Evolutionary conservation across 345 rosid genomes (phyloP).

Genomic region (Syzygium jambos): DNA sequence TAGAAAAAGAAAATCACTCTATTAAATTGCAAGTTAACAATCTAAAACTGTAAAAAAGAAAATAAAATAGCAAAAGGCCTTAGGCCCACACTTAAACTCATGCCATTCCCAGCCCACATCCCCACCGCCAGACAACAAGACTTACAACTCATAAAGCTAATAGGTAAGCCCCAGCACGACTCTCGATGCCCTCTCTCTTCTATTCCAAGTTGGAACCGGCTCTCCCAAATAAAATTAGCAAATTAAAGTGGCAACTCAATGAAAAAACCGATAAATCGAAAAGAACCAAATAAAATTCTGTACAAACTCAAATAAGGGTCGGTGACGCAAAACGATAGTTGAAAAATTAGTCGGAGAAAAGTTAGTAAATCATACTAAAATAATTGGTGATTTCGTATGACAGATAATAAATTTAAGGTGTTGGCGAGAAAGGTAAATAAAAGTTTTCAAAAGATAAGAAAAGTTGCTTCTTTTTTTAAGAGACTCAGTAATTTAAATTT

Average conservation of each 20-base stretch:
- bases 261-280: neutral
- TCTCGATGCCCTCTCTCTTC: neutral
- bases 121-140: neutral
- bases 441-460: neutral
- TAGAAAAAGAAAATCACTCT: neutral
- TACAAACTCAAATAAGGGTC: neutral
- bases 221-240: neutral
- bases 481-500: neutral
- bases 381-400: neutral
- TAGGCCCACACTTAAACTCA: neutral
- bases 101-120: neutral
- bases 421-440: rapidly evolving
- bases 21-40: neutral
- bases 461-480: neutral
- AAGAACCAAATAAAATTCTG: neutral
- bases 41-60: neutral
- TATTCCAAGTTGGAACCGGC: neutral
- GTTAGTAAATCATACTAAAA: neutral
- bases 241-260: neutral
- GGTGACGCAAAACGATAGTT: neutral
- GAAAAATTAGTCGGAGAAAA: neutral
- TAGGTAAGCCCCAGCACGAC: too few species aligned
- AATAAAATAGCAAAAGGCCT: neutral
- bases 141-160: neutral
- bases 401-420: neutral